These are phyloP conservation scores for Schizosaccharomyces octosporus DNA, from an alignment of 805 yeast species.

Conservation along the genomic window DNA sequence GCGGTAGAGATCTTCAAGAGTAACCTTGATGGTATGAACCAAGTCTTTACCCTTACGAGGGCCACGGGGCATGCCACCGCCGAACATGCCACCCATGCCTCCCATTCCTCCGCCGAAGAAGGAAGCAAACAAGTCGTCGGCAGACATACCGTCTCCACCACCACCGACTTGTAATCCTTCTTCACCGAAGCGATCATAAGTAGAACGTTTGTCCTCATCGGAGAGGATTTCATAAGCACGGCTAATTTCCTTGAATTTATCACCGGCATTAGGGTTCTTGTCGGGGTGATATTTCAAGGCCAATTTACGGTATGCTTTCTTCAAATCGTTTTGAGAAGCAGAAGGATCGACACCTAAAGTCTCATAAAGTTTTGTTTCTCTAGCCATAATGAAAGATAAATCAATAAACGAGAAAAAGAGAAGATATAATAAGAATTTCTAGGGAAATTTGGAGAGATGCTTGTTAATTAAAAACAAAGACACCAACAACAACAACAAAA, in stretches of 20 bases:
- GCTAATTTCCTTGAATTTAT: constrained; percentile 79
- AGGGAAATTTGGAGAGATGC: neutral
- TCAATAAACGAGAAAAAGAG: neutral
- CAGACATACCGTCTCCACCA: constrained; percentile 40
- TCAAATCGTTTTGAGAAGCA: constrained; percentile 36
- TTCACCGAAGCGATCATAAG: constrained; percentile 74
- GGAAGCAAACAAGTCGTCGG: constrained; percentile 54
- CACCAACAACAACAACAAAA: no score
- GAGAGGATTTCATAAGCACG: constrained; percentile 73
- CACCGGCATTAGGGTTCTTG: constrained; percentile 74
- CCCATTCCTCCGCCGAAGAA: constrained; percentile 42
- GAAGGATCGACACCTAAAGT: constrained; percentile 26
- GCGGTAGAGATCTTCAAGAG: constrained; percentile 78
- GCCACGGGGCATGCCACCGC: constrained; percentile 12
- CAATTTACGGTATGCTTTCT: constrained; percentile 51
- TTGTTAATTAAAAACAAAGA: no score
- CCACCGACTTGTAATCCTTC: constrained; percentile 75
- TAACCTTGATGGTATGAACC: constrained; percentile 61
- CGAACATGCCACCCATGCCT: constrained; percentile 13
- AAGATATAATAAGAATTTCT: neutral
- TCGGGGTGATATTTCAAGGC: constrained; percentile 71
- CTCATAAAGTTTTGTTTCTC: constrained; percentile 41
- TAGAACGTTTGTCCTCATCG: constrained; percentile 67
- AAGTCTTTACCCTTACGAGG: constrained; percentile 35
- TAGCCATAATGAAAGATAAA: neutral